These are phyloP conservation scores for Coprinellus micaceus DNA, from an alignment of 768 basidiomycete species.

Conservation along the genomic window DNA sequence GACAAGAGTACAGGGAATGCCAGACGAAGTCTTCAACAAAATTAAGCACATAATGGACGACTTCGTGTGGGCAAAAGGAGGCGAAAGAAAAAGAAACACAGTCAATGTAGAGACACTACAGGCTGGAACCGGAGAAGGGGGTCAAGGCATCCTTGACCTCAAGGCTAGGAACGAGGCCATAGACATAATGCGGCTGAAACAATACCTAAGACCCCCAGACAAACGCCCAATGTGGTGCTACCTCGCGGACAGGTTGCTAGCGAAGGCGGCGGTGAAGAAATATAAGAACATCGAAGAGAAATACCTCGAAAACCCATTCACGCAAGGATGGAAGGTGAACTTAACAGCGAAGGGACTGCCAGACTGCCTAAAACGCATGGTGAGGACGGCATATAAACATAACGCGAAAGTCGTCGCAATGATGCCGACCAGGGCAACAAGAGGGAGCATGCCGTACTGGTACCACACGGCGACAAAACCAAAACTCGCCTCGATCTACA, in stretches of 20 bases:
- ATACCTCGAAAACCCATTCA: conserved; percentile 17
- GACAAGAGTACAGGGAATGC: conserved; percentile 34
- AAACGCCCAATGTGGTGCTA: conserved; percentile 25
- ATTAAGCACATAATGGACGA: conserved; percentile 18
- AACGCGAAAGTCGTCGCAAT: conserved; percentile 13
- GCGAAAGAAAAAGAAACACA: conserved; percentile 7
- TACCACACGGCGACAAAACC: conserved; percentile 21
- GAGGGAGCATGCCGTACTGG: conserved; percentile 27
- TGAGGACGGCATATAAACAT: conserved; percentile 20
- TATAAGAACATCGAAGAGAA: conserved; percentile 1
- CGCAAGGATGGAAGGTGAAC: conserved; percentile 24
- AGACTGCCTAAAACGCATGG: conserved; percentile 13
- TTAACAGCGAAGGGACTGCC: neutral
- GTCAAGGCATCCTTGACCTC: conserved; percentile 22
- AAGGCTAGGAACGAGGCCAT: conserved; percentile 25
- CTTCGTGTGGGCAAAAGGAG: conserved; percentile 24
- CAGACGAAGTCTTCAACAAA: conserved; percentile 16
- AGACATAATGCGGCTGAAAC: conserved; percentile 18
- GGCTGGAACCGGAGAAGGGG: conserved; percentile 18
- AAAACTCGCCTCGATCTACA: neutral
- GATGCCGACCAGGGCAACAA: conserved; percentile 7
- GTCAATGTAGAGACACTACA: conserved; percentile 18
- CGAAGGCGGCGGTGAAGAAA: conserved; percentile 1
- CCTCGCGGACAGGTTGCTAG: conserved; percentile 23
- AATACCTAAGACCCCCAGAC: conserved; percentile 15